Evolutionary conservation across 768 basidiomycete species (phyloP).

Genomic region (Naematelia aurantialba): DNA sequence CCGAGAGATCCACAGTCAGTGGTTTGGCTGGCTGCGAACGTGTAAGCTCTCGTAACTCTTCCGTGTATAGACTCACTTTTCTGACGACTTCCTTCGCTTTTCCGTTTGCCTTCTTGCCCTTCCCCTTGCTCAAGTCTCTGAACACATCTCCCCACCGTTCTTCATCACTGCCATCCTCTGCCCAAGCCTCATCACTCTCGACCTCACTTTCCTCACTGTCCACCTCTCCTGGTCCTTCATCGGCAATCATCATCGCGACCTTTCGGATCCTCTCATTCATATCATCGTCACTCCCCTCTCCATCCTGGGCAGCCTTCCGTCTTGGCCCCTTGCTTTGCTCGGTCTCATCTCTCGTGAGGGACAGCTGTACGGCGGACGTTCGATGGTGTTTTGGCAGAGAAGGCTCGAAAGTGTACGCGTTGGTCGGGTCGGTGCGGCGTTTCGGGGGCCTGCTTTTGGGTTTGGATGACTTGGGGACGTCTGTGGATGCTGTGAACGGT

Average conservation of each 20-base stretch:
- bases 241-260: conserved; percentile 48
- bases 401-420: conserved; percentile 41
- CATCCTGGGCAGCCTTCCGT: conserved; percentile 32
- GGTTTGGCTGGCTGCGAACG: conserved; percentile 36
- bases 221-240: conserved; percentile 36
- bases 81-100: conserved; percentile 39
- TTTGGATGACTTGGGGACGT: conserved; percentile 5
- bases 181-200: conserved; percentile 52
- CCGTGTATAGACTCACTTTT: conserved; percentile 39
- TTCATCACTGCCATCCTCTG: conserved; percentile 50
- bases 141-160: conserved; percentile 50
- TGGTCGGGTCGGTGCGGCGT: conserved; percentile 10
- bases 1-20: conserved; percentile 51
- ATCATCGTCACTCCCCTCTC: conserved; percentile 50
- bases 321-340: conserved; percentile 9
- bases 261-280: conserved; percentile 47
- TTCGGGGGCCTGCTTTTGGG: not conserved
- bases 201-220: conserved; percentile 47
- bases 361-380: conserved; percentile 28
- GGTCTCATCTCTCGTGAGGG: conserved; percentile 31
- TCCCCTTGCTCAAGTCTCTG: conserved; percentile 36
- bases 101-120: conserved; percentile 23
- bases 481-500: conserved; percentile 12
- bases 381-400: conserved; percentile 39
- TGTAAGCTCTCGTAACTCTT: conserved; percentile 10